These are phyloP conservation scores for Backusella macrospora DNA, from an alignment of 192 early-diverging fungal species.

Conservation along the genomic window DNA sequence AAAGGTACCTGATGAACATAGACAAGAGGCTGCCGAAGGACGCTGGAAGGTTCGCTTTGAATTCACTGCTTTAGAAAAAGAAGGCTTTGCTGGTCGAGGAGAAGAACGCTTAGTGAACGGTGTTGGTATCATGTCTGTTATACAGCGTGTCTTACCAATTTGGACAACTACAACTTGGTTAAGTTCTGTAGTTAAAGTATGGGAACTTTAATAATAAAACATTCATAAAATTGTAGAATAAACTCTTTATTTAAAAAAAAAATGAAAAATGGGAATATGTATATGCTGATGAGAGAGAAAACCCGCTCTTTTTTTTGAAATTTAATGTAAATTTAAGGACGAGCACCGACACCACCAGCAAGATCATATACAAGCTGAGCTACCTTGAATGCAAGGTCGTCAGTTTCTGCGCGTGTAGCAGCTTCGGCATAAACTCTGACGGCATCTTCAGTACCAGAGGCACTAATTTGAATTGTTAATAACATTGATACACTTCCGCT, in stretches of 20 bases:
- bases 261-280: background rate
- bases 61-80: constrained; percentile 55
- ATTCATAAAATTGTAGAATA: background rate
- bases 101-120: constrained; percentile 51
- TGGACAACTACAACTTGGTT: constrained; percentile 46
- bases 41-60: constrained; percentile 46
- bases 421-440: constrained; percentile 99
- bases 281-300: background rate
- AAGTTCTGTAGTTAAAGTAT: constrained; percentile 39
- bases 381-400: constrained; percentile 84
- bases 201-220: constrained; percentile 34
- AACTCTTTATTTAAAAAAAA: constrained; percentile 9
- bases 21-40: constrained; percentile 18
- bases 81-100: constrained; percentile 46
- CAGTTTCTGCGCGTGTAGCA: constrained; percentile 86
- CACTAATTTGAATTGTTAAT: constrained; percentile 47
- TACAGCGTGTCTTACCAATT: constrained; percentile 32
- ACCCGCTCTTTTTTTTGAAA: background rate
- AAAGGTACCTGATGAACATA: constrained; percentile 45
- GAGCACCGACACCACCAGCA: constrained; percentile 88
- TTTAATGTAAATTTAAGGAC: constrained; percentile 53
- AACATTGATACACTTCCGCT: background rate
- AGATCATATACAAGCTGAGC: constrained; percentile 92
- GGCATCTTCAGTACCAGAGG: constrained; percentile 98
- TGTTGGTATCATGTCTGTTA: constrained; percentile 37